A percentile compares a stretch with the other conserved stretches of the same genome.
These are phyloP conservation scores for Sherardia arvensis DNA, from an alignment of 257 asterid species.

Conservation along the genomic window DNA sequence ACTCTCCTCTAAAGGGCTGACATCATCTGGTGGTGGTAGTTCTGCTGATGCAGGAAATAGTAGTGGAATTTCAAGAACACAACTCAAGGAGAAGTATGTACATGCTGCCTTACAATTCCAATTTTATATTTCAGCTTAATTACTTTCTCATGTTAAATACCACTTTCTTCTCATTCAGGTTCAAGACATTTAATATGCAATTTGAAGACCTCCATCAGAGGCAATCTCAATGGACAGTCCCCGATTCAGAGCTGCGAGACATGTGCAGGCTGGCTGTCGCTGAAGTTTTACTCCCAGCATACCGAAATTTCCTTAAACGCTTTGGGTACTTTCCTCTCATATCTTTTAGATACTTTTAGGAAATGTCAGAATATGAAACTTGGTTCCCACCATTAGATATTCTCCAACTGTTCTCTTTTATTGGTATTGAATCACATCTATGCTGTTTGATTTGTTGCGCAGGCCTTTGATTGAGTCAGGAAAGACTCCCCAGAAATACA, in stretches of 20 bases:
- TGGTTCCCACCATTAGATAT: neutral
- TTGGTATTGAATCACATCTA: neutral
- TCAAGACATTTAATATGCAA: slow-evolving; percentile 79
- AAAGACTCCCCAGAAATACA: slow-evolving; percentile 91
- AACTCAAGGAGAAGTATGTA: slow-evolving; percentile 73
- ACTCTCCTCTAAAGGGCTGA: slow-evolving; percentile 75
- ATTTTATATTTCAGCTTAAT: slow-evolving; percentile 8
- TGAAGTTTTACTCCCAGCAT: slow-evolving; percentile 92
- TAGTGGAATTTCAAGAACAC: slow-evolving; percentile 89
- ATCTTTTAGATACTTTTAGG: neutral
- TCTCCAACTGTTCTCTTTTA: neutral
- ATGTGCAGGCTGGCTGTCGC: slow-evolving; percentile 96
- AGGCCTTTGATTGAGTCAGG: slow-evolving; percentile 91
- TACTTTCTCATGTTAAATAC: neutral
- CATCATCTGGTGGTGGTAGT: slow-evolving; percentile 89
- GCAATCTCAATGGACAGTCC: slow-evolving; percentile 98
- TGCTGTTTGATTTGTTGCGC: slow-evolving; percentile 22
- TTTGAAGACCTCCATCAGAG: slow-evolving; percentile 99
- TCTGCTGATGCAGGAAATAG: slow-evolving; percentile 80
- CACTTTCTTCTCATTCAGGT: slow-evolving; percentile 29
- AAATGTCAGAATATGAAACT: neutral
- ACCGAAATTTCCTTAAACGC: slow-evolving; percentile 86
- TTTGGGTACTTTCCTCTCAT: slow-evolving; percentile 46
- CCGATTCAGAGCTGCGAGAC: slow-evolving; percentile 91
- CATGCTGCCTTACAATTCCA: slow-evolving; percentile 6